Evolutionary conservation across 768 basidiomycete species (phyloP).

Genomic region (Lentinula aciculospora): DNA sequence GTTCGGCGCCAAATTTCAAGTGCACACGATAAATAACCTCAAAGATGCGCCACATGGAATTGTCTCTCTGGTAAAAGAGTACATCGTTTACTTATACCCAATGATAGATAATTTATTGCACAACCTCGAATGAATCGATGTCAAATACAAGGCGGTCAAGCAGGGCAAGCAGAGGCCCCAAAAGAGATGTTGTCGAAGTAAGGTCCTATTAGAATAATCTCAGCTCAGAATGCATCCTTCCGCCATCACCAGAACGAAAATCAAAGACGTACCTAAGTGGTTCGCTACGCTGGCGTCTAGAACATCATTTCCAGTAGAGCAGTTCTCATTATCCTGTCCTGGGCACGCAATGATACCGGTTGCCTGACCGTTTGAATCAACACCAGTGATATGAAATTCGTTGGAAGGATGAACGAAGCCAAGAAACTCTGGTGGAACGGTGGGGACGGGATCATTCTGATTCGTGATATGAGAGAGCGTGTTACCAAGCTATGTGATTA

Average conservation of each 20-base stretch:
- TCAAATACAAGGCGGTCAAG: background rate
- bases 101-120: too few species aligned
- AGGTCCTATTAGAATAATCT: slow-evolving; percentile 15
- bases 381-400: slow-evolving; percentile 36
- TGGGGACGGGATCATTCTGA: slow-evolving; percentile 37
- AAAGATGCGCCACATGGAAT: too few species aligned
- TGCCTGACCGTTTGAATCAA: slow-evolving; percentile 20
- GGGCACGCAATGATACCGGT: slow-evolving; percentile 25
- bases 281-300: slow-evolving; percentile 15
- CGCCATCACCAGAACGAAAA: background rate
- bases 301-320: slow-evolving; percentile 17
- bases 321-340: slow-evolving; percentile 34
- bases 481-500: slow-evolving; percentile 6
- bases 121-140: too few species aligned
- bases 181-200: slow-evolving; percentile 25
- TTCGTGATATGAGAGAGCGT: slow-evolving; percentile 29
- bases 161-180: slow-evolving; percentile 13
- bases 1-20: too few species aligned
- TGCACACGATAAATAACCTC: too few species aligned
- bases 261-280: slow-evolving; percentile 15
- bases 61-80: too few species aligned
- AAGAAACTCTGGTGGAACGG: slow-evolving; percentile 27
- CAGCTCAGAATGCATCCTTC: background rate
- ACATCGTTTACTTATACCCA: too few species aligned
- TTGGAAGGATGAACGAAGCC: slow-evolving; percentile 31